These are phyloP conservation scores for Termitomyces sp. DNA, from an alignment of 768 basidiomycete genomes.

Conservation along the genomic window DNA sequence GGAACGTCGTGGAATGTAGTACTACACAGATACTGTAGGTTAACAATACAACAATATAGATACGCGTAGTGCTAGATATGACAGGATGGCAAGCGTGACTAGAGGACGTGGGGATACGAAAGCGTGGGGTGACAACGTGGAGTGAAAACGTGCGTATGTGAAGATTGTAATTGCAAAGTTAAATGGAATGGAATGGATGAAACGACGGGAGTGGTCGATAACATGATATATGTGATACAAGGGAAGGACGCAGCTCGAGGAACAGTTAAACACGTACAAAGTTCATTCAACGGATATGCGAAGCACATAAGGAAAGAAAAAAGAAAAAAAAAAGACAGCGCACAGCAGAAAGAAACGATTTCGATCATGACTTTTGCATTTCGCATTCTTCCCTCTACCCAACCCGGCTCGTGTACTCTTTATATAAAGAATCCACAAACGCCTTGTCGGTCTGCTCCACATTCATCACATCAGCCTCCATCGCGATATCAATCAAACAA, in stretches of 20 bases:
- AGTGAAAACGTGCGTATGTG: background rate
- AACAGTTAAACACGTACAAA: background rate
- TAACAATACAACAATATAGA: constrained; percentile 18
- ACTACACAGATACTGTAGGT: constrained; percentile 15
- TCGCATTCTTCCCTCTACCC: background rate
- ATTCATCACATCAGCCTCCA: background rate
- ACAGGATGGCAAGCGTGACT: constrained; percentile 5
- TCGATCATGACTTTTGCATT: background rate
- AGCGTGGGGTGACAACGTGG: too few species aligned
- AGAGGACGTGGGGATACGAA: background rate
- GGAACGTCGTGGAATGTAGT: background rate
- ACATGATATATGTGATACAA: constrained; percentile 5
- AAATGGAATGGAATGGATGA: background rate
- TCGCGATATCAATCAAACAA: constrained; percentile 5
- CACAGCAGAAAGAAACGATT: background rate
- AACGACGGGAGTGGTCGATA: background rate
- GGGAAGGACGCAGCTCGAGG: constrained; percentile 1
- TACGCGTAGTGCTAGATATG: constrained; percentile 18
- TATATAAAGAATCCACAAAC: constrained; percentile 60
- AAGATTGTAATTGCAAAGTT: background rate
- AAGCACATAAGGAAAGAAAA: background rate
- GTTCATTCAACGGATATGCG: background rate
- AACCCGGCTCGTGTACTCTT: constrained; percentile 35
- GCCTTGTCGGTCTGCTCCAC: constrained; percentile 53
- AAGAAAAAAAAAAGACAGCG: background rate